Evolutionary conservation across 2,329 filamentous ascomycete genomes (phyloP).

Genomic region (Fusarium praegraminearum): DNA sequence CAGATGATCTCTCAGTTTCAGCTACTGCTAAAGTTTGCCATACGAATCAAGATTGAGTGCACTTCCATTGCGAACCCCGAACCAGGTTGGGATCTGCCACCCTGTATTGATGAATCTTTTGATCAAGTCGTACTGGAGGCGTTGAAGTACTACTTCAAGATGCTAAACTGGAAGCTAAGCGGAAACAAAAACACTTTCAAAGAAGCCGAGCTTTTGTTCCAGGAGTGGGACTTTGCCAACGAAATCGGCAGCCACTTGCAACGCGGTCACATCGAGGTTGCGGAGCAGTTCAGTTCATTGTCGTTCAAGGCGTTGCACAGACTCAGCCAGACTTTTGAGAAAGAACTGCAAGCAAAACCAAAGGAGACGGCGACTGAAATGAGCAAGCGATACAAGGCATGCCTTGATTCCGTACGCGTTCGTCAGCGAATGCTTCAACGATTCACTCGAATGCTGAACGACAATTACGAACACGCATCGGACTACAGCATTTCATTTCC

Average conservation of each 20-base stretch:
- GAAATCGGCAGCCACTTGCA: conserved; percentile 92
- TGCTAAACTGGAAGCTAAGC: conserved; percentile 97
- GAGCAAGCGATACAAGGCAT: conserved; percentile 97
- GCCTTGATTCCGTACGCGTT: conserved; percentile 94
- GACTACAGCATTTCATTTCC: conserved; percentile 88
- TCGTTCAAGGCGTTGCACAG: conserved; percentile 93
- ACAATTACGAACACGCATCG: conserved; percentile 95
- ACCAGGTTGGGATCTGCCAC: conserved; percentile 93
- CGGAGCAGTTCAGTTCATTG: conserved; percentile 94
- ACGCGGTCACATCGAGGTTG: conserved; percentile 94
- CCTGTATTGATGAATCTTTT: conserved; percentile 96
- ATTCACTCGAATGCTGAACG: conserved; percentile 89
- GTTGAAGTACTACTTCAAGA: conserved; percentile 97
- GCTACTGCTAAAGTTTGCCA: conserved; percentile 89
- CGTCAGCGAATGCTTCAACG: conserved; percentile 96
- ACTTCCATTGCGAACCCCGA: conserved; percentile 85
- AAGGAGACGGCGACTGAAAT: conserved; percentile 88
- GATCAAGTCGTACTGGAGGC: conserved; percentile 92
- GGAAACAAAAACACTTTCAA: conserved; percentile 99
- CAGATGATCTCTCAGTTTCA: conserved; percentile 99
- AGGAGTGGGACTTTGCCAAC: conserved; percentile 98
- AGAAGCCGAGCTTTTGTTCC: conserved; percentile 95
- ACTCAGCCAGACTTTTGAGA: conserved; percentile 90
- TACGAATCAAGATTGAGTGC: conserved; percentile 92
- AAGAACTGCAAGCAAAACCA: conserved; percentile 84